Conservation (phyloP, 2,329 filamentous ascomycete species). For the Blastomyces parvus region DNA sequence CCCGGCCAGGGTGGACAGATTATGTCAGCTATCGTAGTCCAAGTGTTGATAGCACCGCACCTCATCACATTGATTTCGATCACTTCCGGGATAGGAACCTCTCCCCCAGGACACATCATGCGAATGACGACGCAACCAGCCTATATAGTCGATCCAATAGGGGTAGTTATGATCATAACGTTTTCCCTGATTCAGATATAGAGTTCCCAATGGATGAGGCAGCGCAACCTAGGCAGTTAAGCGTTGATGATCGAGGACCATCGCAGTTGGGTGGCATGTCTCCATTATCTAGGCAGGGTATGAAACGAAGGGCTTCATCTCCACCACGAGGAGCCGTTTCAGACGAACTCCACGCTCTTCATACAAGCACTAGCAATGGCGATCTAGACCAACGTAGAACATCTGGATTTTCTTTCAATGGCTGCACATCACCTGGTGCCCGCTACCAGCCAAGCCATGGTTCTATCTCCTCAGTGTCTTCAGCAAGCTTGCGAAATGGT, state of each 20-base stretch:
- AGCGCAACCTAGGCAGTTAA: conserved; percentile 27
- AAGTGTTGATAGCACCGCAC: conserved; percentile 35
- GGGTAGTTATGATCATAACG: conserved; percentile 53
- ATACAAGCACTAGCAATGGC: conserved; percentile 32
- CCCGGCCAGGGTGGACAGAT: conserved; percentile 34
- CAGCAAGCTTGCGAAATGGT: conserved; percentile 49
- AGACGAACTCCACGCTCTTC: conserved; percentile 29
- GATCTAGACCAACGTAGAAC: conserved; percentile 48
- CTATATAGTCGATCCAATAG: conserved; percentile 45
- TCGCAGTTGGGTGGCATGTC: conserved; percentile 26
- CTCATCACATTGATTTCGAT: conserved; percentile 35
- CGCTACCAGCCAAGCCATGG: conserved; percentile 49
- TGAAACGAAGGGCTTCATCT: conserved; percentile 56
- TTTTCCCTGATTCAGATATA: conserved; percentile 42
- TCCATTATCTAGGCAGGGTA: conserved; percentile 40
- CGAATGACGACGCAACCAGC: conserved; percentile 42
- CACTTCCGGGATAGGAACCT: conserved; percentile 24
- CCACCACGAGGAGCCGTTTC: conserved; percentile 46
- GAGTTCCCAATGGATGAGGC: conserved; percentile 34
- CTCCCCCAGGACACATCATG: conserved; percentile 16
- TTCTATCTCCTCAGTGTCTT: conserved; percentile 58
- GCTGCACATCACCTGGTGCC: conserved; percentile 45
- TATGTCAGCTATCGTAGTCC: conserved; percentile 35
- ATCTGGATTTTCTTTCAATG: conserved; percentile 45
- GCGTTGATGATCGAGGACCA: conserved; percentile 32